Conservation (phyloP, 2,329 filamentous ascomycete species). For the Aureobasidium sp. region DNA sequence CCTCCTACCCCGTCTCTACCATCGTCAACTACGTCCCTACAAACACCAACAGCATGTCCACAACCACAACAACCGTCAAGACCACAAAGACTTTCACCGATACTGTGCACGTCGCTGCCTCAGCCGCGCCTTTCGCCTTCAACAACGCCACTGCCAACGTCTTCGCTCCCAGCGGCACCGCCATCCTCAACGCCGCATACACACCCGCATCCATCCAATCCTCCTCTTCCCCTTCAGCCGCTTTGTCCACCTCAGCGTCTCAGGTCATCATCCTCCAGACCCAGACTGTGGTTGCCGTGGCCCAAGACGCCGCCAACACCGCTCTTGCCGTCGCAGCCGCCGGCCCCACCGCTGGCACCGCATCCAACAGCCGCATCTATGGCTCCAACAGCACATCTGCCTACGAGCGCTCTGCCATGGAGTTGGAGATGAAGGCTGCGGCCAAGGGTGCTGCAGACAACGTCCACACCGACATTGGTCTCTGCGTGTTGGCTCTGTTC, state of each 20-base stretch:
- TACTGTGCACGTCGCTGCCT: not conserved
- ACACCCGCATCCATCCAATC: not conserved
- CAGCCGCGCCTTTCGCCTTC: slow-evolving; percentile 6
- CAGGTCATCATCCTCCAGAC: not conserved
- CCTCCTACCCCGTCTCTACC: not conserved
- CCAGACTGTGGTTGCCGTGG: slow-evolving; percentile 1
- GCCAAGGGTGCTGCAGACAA: not conserved
- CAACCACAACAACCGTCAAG: not conserved
- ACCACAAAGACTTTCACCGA: slow-evolving; percentile 6
- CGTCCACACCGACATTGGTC: not conserved
- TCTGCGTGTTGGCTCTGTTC: not conserved
- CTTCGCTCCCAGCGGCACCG: not conserved
- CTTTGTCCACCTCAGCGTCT: not conserved
- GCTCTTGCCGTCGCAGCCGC: not conserved
- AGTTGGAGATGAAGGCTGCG: slow-evolving; percentile 2
- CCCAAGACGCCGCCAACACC: not conserved
- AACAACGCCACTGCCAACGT: slow-evolving; percentile 10
- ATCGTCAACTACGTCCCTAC: not conserved
- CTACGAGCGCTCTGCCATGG: not conserved
- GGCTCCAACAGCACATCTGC: not conserved
- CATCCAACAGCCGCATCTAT: not conserved
- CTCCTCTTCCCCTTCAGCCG: not conserved
- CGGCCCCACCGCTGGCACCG: not conserved
- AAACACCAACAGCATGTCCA: not conserved
- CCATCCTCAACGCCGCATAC: not conserved